A percentile compares a stretch with the other conserved stretches of the same genome.
phyloP scores from a whole-genome alignment of 495 filamentous ascomycete species.

The Sordaria brevicollis region DNA sequence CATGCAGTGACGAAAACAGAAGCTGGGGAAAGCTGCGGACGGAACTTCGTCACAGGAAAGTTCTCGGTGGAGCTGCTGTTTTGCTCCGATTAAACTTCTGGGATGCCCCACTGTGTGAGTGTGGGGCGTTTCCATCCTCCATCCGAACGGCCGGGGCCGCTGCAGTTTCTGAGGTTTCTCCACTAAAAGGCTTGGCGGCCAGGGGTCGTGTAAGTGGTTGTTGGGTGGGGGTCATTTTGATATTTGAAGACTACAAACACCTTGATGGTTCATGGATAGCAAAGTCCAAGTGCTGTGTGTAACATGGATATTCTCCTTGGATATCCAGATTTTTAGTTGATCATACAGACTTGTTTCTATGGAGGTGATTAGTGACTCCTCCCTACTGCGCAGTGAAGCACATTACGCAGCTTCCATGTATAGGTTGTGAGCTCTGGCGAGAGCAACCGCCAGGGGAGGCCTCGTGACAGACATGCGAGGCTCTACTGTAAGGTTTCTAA shows the following conservation, averaged over 20 bases:
- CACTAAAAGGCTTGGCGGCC: neutral
- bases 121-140: neutral
- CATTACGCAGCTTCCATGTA: neutral
- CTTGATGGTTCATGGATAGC: neutral
- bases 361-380: neutral
- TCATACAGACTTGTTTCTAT: neutral
- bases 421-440: no score
- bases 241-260: neutral
- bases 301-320: no score
- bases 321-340: no score
- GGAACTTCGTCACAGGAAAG: neutral
- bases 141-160: neutral
- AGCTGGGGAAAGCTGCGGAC: neutral
- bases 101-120: neutral
- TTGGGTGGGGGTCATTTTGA: neutral
- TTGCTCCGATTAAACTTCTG: slow-evolving; percentile 15
- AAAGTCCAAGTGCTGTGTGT: neutral
- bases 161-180: neutral
- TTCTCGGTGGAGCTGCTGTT: neutral
- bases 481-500: no score
- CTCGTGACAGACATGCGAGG: no score
- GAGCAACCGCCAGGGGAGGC: no score
- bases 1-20: neutral
- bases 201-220: neutral
- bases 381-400: neutral